These are phyloP conservation scores for Populus euphratica DNA, from an alignment of 345 rosid genomes.

Conservation along the genomic window DNA sequence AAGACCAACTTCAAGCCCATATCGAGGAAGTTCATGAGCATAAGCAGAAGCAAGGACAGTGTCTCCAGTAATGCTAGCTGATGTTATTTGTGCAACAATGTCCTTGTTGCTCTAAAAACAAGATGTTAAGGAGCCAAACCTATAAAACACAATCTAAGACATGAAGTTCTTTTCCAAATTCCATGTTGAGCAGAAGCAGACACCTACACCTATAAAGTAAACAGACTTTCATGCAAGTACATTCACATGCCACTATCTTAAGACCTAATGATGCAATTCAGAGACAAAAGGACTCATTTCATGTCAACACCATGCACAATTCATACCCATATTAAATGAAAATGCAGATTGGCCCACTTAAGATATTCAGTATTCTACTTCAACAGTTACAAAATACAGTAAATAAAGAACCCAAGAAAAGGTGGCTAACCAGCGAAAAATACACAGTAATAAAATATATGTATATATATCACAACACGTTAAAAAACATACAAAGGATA, in stretches of 20 bases:
- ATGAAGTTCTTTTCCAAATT: background rate
- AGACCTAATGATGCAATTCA: background rate
- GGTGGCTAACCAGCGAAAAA: background rate
- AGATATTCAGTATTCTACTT: background rate
- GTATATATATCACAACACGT: background rate
- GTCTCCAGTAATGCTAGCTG: conserved; percentile 65
- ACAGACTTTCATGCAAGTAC: no score
- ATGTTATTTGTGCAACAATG: conserved; percentile 51
- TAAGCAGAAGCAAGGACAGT: conserved; percentile 65
- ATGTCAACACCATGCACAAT: background rate
- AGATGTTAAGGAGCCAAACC: conserved; percentile 11
- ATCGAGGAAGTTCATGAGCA: conserved; percentile 56
- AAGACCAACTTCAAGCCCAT: conserved; percentile 67
- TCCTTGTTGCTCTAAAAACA: conserved; percentile 57
- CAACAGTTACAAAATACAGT: background rate
- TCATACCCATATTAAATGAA: background rate
- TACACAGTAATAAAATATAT: no score
- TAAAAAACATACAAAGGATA: conserved; percentile 25
- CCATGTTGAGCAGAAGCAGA: background rate
- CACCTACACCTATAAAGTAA: background rate
- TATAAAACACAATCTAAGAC: background rate
- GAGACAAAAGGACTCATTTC: background rate
- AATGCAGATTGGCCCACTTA: background rate
- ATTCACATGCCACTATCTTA: background rate
- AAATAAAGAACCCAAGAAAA: background rate